Base-by-base conservation (phyloP, 805 yeast genomes). In the Wickerhamiella qilinensis region DNA sequence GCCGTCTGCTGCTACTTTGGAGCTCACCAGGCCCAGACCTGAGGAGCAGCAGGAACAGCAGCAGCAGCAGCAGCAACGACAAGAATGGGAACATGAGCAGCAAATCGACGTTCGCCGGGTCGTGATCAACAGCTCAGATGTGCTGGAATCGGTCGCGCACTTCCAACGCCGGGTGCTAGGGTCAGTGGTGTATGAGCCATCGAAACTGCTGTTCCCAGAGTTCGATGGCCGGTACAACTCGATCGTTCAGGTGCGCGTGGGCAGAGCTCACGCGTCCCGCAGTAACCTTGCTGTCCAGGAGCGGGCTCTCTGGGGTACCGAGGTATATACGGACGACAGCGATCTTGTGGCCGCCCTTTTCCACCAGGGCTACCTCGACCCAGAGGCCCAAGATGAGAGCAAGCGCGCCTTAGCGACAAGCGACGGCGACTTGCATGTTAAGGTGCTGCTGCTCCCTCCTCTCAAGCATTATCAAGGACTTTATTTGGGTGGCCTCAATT, bases 241-340 rank as follows among this genome's bases (percentile, higher is more conserved):
- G 20, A 52, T 72, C 4, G 53, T 78, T 17, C 77, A 75, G 46
- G 59, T 78, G 20, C 65, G 72, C 40, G 64, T 78, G 12, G 73
- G 82, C n/a, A 53, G 55, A 38, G 43, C 62, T 33, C 65, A 59
- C 46, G 53, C 69, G 35, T 40, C 47, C n/a, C 50, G 58, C 6
- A n/a, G n/a, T n/a, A n/a, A n/a, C n/a, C 24, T 18, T 25, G 34
- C 34, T 17, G 22, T 8, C 14, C 58, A 63, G 31, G 50, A 58
- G 28, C 71, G 77, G 22, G 60, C 73, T 37, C 67, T 85, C 2
- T 88, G 97, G 97, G 98, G 98, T 2, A 71, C 86, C 2, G 94
- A 86, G 33, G 64, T 91, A 1, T 91, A 88, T 57, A 82, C 96
- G 0, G 97, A 91, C 57, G 98, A 88, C 56, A 79, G 94, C 1